These are phyloP conservation scores for Cytospora paraplurivora DNA, from an alignment of 2,329 filamentous ascomycete species.

Conservation along the genomic window DNA sequence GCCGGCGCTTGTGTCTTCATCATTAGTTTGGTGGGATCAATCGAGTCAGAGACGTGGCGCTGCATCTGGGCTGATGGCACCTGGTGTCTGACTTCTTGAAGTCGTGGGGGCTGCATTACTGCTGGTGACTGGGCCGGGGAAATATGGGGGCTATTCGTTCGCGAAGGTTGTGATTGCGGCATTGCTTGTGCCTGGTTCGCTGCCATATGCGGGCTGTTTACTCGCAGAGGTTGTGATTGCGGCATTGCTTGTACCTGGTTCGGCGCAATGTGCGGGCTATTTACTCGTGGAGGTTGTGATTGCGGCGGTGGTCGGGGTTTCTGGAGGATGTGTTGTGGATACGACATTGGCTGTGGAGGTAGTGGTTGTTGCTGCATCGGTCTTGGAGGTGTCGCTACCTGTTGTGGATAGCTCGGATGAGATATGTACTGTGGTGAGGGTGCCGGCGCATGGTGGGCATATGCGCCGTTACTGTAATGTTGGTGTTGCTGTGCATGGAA, in stretches of 20 bases:
- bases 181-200: slow-evolving; percentile 28
- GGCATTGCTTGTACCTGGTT: slow-evolving; percentile 26
- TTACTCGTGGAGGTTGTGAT: slow-evolving; percentile 21
- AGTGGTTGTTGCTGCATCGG: slow-evolving; percentile 29
- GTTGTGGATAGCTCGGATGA: slow-evolving; percentile 42
- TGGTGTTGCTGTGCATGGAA: slow-evolving; percentile 32
- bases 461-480: slow-evolving; percentile 34
- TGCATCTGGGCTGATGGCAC: neutral
- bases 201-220: slow-evolving; percentile 14
- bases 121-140: slow-evolving; percentile 15
- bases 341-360: slow-evolving; percentile 35
- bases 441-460: slow-evolving; percentile 27
- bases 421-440: slow-evolving; percentile 22
- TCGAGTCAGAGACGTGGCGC: slow-evolving; percentile 16
- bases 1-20: slow-evolving; percentile 24
- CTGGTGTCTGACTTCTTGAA: slow-evolving; percentile 12
- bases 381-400: slow-evolving; percentile 32
- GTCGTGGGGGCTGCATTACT: slow-evolving; percentile 6
- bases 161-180: slow-evolving; percentile 14
- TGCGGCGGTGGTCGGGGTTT: slow-evolving; percentile 23
- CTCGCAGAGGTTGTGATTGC: slow-evolving; percentile 21
- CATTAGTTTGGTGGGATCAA: slow-evolving; percentile 28
- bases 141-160: slow-evolving; percentile 12
- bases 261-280: slow-evolving; percentile 15
- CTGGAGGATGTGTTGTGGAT: slow-evolving; percentile 31